Evolutionary conservation across 2,329 filamentous ascomycete species (phyloP), one percentile per base, ranked within the genome.

Genomic region (Trichophyton simii): DNA sequence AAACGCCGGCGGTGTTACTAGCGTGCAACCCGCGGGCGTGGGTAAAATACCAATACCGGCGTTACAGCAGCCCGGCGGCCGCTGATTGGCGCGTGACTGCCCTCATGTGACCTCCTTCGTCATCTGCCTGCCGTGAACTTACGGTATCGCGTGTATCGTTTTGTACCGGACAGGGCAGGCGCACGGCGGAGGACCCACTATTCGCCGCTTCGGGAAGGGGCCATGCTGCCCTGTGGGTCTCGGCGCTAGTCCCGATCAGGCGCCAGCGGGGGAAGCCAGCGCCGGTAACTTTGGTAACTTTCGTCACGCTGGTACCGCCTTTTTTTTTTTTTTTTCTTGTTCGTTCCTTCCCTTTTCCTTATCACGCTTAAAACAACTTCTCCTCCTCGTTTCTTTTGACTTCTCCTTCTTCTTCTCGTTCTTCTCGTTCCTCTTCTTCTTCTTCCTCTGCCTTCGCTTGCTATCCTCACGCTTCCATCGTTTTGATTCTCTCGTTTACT

Each of bases 361-460:
- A 44, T 44, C 15, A 44, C n/a, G 41, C 41, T 44, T 44, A 44
- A 44, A 44, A 44, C 41, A 44, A 44, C 41, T n/a, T 44, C 41
- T 44, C n/a, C 41, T 44, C 41, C 41, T 44, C 41, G 28, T 58
- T 25, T 59, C 20, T 22, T 38, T 42, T 55, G 31, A 60, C 52
- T 20, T 34, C 46, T 57, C 34, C 13, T 25, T 42, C 15, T 55
- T 42, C 50, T 28, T 22, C 28, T 60, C 41, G 11, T 55, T 9
- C 34, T 60, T 61, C 57, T 64, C 18, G 18, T 18, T 18, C 28
- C 55, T 54, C 18, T 55, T 9, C 34, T 64, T 64, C 55, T 60
- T 59, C 57, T 57, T 66, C 68, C 64, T 64, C 67, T 66, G 60
- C 61, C 58, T 57, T 66, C 68, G 64, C 64, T 68, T 66, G 61